Evolutionary conservation across 352 stramenopile genomes (phyloP), one percentile per base, ranked within the genome.

Genomic region (Saprolegnia parasitica): DNA sequence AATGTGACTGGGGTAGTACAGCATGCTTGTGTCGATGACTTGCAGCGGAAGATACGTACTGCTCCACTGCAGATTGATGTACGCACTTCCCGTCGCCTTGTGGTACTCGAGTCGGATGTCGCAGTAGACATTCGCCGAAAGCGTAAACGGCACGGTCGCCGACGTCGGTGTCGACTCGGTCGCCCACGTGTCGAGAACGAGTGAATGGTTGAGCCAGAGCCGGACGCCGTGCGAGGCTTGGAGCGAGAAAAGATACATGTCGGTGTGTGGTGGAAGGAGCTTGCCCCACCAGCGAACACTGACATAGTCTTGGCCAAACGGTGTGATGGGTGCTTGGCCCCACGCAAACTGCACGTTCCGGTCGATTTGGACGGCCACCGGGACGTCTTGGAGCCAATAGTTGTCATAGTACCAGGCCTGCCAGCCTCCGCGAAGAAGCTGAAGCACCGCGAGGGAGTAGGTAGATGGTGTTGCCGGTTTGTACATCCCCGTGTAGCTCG

Each of bases 101-200:
- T 92, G 91, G 71, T 98, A 99, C 73, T 99, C 96, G 55, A 99
- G 76, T 45, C 90, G 90, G 18, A 99, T 40, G 72, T 99, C 95
- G 74, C 98, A 96, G 76, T 86, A 98, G 0, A 74, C 83, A 6
- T 79, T 87, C 1, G 78, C 62, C 0, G 71, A 72, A 20, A 99
- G 72, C 35, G 73, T 46, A 42, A 67, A 57, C 15, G 35, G 47
- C 18, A 60, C 62, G 5, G 67, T 62, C 32, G 67, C 60, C 20
- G 57, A 60, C 21, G 54, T 72, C 20, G 46, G 60, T n/a, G 24
- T 13, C 52, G 72, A 73, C 56, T 87, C 80, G 20, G 63, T 24
- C 10, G 96, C 84, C 93, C 94, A 98, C 10, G 90, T 91, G 73
- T 99, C 91, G 4, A 99, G 84, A 8, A 95, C 71, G 13, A 99